These are phyloP conservation scores for Vaccinium macrocarpon DNA, from an alignment of 148 eudicot genomes.

Conservation along the genomic window DNA sequence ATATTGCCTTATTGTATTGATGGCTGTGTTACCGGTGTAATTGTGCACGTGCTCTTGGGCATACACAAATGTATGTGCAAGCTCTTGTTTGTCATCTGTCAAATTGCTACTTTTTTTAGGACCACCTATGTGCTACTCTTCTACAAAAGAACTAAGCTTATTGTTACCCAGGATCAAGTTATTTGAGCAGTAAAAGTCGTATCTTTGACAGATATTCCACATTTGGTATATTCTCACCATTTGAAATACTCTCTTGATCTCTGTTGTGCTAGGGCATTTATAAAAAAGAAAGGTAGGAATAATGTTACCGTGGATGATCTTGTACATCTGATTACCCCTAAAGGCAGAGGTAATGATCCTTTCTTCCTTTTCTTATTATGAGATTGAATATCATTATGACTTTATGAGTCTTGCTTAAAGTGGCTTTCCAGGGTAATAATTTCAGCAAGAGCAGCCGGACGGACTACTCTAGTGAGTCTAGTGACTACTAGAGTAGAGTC, in stretches of 20 bases:
- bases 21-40: neutral
- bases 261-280: constrained; percentile 44
- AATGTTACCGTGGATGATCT: constrained; percentile 90
- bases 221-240: neutral
- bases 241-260: constrained; percentile 11
- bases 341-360: constrained; percentile 69
- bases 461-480: too few relatives aligned
- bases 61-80: neutral
- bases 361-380: neutral
- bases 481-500: too few relatives aligned
- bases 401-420: too few relatives aligned
- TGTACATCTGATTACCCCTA: constrained; percentile 63
- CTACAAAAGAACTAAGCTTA: neutral
- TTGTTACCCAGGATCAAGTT: neutral
- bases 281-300: constrained; percentile 73
- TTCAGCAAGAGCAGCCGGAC: too few relatives aligned
- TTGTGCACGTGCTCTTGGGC: constrained; percentile 1
- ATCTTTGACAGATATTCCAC: neutral
- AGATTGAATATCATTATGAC: neutral
- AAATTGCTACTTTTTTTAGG: neutral
- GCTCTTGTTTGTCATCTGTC: neutral
- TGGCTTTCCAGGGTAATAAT: too few relatives aligned
- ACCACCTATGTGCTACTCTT: neutral
- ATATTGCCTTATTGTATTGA: neutral
- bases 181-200: neutral